These are phyloP conservation scores for Cyclotella cryptica DNA, from an alignment of 108 stramenopile species.

Conservation along the genomic window DNA sequence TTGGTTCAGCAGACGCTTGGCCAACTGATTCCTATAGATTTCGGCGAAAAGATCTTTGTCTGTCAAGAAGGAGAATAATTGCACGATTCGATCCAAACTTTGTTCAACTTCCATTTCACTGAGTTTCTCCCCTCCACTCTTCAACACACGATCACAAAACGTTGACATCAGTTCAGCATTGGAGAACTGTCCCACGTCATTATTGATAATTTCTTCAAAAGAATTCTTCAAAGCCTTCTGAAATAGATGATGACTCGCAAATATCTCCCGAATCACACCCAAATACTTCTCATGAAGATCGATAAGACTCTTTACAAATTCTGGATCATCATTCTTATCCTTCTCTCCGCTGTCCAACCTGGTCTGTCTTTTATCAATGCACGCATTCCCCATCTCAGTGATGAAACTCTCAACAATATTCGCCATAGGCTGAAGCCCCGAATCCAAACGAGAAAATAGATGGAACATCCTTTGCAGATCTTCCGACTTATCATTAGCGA, in stretches of 20 bases:
- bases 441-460: slow-evolving; percentile 93
- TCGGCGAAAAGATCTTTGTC: slow-evolving; percentile 99
- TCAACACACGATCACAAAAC: slow-evolving; percentile 98
- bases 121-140: slow-evolving; percentile 97
- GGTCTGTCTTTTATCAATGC: slow-evolving; percentile 90
- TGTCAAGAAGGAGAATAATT: slow-evolving; percentile 96
- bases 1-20: slow-evolving; percentile 96
- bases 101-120: slow-evolving; percentile 95
- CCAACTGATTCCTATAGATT: slow-evolving; percentile 98
- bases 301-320: slow-evolving; percentile 96
- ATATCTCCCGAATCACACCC: slow-evolving; percentile 91
- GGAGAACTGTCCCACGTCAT: slow-evolving; percentile 94
- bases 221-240: slow-evolving; percentile 99
- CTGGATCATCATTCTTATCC: slow-evolving; percentile 96
- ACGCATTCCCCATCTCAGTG: slow-evolving; percentile 83
- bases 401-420: slow-evolving; percentile 89
- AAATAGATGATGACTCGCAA: slow-evolving; percentile 93
- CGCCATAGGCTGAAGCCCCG: slow-evolving; percentile 95
- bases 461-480: slow-evolving; percentile 98
- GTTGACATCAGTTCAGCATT: slow-evolving; percentile 98
- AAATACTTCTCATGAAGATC: slow-evolving; percentile 97
- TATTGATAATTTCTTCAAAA: slow-evolving; percentile 97
- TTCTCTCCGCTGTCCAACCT: slow-evolving; percentile 88
- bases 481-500: slow-evolving; percentile 96
- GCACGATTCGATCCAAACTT: slow-evolving; percentile 92